Conservation (phyloP, 228 moss, liverwort and hornwort species). For the Sphagnum fallax region DNA sequence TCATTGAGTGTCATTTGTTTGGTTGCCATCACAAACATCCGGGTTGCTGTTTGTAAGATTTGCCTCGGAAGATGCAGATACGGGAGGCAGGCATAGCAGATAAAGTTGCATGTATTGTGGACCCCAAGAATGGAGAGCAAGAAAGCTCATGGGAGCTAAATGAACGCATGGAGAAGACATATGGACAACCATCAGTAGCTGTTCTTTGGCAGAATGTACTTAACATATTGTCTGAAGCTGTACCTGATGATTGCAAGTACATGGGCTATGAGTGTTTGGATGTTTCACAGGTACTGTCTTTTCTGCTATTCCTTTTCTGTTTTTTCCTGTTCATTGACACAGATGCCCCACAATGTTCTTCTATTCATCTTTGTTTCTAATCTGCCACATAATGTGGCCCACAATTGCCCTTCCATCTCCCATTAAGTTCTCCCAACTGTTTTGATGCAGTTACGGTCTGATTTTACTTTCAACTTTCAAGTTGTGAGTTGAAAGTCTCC, state of each 20-base stretch:
- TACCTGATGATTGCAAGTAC: constrained; percentile 59
- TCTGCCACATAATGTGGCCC: no score
- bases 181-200: constrained; percentile 39
- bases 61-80: constrained; percentile 15
- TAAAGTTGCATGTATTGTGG: constrained; percentile 13
- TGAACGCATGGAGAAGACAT: constrained; percentile 43
- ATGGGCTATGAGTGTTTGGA: constrained; percentile 51
- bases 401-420: no score
- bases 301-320: background rate
- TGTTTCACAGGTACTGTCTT: constrained; percentile 27
- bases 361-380: no score
- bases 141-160: constrained; percentile 40
- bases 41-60: no score
- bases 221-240: constrained; percentile 32
- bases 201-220: constrained; percentile 49
- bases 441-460: no score
- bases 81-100: constrained; percentile 35
- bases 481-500: no score
- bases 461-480: no score
- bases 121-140: constrained; percentile 24
- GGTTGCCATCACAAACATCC: no score
- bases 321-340: no score
- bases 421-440: no score
- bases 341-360: no score
- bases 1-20: no score